These are phyloP conservation scores for Alnus glutinosa DNA, from an alignment of 306 rosid species.

Conservation along the genomic window DNA sequence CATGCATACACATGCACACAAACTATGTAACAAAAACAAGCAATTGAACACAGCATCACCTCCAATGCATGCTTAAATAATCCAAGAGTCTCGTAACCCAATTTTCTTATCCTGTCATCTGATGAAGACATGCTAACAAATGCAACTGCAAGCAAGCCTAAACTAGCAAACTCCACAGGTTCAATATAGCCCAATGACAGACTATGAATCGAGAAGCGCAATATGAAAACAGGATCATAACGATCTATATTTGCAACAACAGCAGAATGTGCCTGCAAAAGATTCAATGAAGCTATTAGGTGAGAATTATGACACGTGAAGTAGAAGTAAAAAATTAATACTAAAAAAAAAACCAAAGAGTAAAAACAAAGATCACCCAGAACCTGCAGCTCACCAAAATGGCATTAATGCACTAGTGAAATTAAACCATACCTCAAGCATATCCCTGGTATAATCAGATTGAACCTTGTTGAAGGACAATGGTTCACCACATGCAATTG, in stretches of 20 bases:
- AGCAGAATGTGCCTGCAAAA: constrained; percentile 43
- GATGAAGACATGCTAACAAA: constrained; percentile 71
- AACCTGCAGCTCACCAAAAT: not conserved
- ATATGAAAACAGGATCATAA: constrained; percentile 83
- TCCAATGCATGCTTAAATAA: constrained; percentile 56
- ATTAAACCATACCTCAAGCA: constrained; percentile 35
- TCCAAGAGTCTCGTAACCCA: constrained; percentile 68
- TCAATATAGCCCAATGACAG: constrained; percentile 66
- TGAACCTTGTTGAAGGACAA: constrained; percentile 37
- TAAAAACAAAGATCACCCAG: not conserved
- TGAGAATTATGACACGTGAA: not conserved
- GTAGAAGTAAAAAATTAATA: not conserved
- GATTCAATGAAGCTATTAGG: constrained; percentile 9
- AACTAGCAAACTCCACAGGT: constrained; percentile 75
- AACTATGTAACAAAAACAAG: constrained; percentile 8
- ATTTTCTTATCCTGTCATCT: constrained; percentile 60
- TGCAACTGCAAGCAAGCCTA: constrained; percentile 89
- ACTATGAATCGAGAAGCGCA: constrained; percentile 72
- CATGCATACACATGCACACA: constrained; percentile 1
- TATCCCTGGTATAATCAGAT: constrained; percentile 30
- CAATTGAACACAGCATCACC: constrained; percentile 40
- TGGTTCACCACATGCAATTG: constrained; percentile 46
- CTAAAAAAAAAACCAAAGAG: not conserved
- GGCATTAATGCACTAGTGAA: not conserved
- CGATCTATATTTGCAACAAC: constrained; percentile 38